Base-by-base conservation (phyloP, 805 yeast genomes). In the Teunomyces tritomae region DNA sequence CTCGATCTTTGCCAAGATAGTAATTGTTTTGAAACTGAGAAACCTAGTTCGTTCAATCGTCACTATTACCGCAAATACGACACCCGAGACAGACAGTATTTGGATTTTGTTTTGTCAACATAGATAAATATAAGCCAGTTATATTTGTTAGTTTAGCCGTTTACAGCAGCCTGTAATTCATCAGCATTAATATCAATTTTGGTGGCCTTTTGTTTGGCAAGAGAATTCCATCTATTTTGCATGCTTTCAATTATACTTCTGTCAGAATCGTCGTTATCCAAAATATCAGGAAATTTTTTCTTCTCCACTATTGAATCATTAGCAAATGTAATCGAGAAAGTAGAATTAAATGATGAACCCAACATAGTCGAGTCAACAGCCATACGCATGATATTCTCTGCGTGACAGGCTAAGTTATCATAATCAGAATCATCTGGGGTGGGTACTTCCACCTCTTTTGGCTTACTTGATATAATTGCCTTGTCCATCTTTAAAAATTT, bases 361-460 rank as follows among this genome's bases (percentile, higher is more conserved):
- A 72, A 59, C 73, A 73, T 68, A 2, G 78, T 73, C 26, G 78
- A 68, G 49, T 73, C 78, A 42, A 73, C 72, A 4, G 78, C 78
- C 77, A 73, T 73, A 17, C 74, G 59, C 65, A 73, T 61, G 47
- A 73, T 73, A 46, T 70, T 71, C 43, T 72, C 73, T 1, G 78
- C 78, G 50, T 73, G 78, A 45, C 77, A 73, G 5, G 78, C 78
- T 49, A 73, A 63, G 16, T 65, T 65, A 52, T 73, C 78, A 28
- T 59, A 58, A 41, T 61, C 65, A 2, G 67, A 57, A 13, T 54
- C 59, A 16, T 64, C 67, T 1, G 28, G 47, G 2, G 44, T 37
- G 5, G 34, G 37, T 14, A 26, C 49, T 39, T 47, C 42, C 17
- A 14, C 30, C 7, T 20, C 29, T 32, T 28, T 37, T n/a, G 47